Base-by-base conservation (phyloP, 2,329 filamentous ascomycete species). In the Trichoderma harzianum region DNA sequence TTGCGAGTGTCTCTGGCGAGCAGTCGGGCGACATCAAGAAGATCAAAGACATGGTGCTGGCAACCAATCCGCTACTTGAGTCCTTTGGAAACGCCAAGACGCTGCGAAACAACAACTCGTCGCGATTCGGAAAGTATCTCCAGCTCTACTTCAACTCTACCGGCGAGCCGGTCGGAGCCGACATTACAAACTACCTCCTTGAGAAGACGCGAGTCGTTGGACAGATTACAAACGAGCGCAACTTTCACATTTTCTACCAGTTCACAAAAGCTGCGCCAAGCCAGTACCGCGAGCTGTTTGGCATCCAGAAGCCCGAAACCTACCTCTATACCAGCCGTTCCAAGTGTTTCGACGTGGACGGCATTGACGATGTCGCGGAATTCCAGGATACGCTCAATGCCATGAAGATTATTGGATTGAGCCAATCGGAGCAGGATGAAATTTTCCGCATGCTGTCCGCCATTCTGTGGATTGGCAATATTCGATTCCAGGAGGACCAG, bases 211-310 rank as follows among this genome's bases (percentile, higher is more conserved):
- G 96, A 84, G 96, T 99, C 21, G 94, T 97, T 11, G 94, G 95
- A 18, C 96, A 98, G 84, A 98, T 98, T 76, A 87, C 85, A 72
- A 97, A 98, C 81, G 96, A 99, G 87, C 90, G 96, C 76, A 98
- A 97, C 83, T 99, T 99, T 82, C 96, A 99, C 83, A 98, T 99
- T 78, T 99, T 99, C 82, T 99, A 99, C 83, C 96, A 99, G 82
- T 98, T 98, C 82, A 93, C 96, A 61, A 99, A 98, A 83, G 94
- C 93, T 5, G 95, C 95, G 11, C 92, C 94, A n/a, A 87, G 92
- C 76, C 89, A 92, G 72, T 97, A 98, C 82, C 88, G 94, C 80
- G 90, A 96, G 78, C 90, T 86, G n/a, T 98, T 93, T 79, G 96
- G 96, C 65, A 86, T 99, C 24, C 95, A 98, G 80, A 92, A 92